Conservation (phyloP, 768 basidiomycete species). For the Lactarius quietus region DNA sequence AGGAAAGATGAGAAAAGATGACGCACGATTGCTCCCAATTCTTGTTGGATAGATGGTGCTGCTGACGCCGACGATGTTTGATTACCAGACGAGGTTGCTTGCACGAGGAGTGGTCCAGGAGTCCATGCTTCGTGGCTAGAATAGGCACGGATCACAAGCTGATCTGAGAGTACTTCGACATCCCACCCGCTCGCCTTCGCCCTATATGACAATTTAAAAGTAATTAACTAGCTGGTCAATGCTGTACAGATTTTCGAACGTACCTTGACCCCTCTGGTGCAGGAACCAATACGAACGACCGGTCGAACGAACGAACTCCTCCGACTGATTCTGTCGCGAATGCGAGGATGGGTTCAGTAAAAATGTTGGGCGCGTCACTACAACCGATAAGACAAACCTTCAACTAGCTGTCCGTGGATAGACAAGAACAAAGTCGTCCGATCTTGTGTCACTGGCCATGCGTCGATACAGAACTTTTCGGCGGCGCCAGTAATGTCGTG, state of each 20-base stretch:
- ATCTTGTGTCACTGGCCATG: constrained; percentile 68
- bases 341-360: background rate
- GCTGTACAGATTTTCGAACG: constrained; percentile 34
- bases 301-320: constrained; percentile 89
- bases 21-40: constrained; percentile 52
- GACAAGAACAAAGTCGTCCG: constrained; percentile 56
- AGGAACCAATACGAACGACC: constrained; percentile 83
- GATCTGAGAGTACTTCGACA: constrained; percentile 85
- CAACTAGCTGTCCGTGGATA: constrained; percentile 87
- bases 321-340: constrained; percentile 53
- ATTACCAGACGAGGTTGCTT: constrained; percentile 41
- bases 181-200: constrained; percentile 87
- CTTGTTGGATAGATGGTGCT: constrained; percentile 43
- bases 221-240: constrained; percentile 15
- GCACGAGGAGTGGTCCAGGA: constrained; percentile 69
- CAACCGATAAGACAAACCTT: constrained; percentile 53
- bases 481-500: constrained; percentile 79
- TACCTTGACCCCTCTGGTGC: constrained; percentile 81
- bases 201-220: constrained; percentile 36
- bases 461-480: constrained; percentile 84
- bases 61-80: constrained; percentile 30
- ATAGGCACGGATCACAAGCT: constrained; percentile 78
- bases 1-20: constrained; percentile 6
- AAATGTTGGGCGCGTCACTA: background rate
- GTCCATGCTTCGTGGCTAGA: constrained; percentile 79